phyloP scores from a whole-genome alignment of 768 basidiomycete genomes.

The Mycena venus region DNA sequence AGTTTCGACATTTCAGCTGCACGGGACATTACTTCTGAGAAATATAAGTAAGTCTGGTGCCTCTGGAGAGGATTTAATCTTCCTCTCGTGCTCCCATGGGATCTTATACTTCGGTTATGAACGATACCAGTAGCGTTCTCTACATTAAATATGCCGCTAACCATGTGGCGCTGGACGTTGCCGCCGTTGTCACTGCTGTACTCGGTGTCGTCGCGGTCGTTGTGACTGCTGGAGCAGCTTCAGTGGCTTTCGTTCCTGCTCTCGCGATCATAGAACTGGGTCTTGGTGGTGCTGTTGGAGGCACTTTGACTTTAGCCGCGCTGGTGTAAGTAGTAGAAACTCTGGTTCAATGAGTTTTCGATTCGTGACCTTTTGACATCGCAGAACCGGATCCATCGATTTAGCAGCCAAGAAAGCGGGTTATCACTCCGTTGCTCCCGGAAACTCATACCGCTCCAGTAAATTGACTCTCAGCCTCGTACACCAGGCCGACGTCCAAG shows the following conservation, averaged over 20 bases:
- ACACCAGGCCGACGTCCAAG: not conserved
- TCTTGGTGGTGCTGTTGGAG: not conserved
- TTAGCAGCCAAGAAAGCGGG: not conserved
- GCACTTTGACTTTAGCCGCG: not conserved
- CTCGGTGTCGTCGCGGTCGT: not conserved
- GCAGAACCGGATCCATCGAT: not conserved
- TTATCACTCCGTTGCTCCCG: not conserved
- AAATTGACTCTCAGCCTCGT: constrained; percentile 1
- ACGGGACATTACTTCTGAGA: not conserved
- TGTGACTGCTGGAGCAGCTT: not conserved
- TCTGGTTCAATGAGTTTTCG: no score
- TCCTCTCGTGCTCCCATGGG: not conserved
- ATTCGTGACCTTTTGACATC: not conserved
- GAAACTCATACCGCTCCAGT: not conserved
- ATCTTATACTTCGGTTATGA: constrained; percentile 1
- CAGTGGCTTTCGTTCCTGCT: not conserved
- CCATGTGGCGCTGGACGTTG: not conserved
- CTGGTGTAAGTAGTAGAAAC: not conserved
- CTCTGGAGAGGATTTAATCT: not conserved
- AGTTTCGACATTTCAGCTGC: not conserved
- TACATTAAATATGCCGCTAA: constrained; percentile 1
- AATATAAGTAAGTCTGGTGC: not conserved
- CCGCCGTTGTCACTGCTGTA: not conserved
- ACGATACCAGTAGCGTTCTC: not conserved
- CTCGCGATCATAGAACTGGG: not conserved